Evolutionary conservation across 805 yeast species (phyloP).

Genomic region (Wickerhamomyces sydowiorum): DNA sequence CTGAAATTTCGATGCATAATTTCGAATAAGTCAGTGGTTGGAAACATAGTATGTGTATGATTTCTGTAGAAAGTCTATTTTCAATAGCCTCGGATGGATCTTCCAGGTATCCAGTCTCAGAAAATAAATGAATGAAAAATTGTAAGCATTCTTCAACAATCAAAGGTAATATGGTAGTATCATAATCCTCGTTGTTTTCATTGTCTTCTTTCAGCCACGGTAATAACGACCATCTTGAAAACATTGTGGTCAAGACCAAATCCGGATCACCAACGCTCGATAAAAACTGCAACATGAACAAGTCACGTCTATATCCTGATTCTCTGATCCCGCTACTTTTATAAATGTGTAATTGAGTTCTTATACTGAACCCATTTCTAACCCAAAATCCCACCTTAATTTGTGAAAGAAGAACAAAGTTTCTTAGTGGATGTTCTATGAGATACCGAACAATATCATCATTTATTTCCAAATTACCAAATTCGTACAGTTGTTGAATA

Average conservation of each 20-base stretch:
- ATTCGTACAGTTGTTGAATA: conserved; percentile 2
- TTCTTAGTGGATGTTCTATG: conserved; percentile 73
- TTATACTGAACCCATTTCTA: conserved; percentile 79
- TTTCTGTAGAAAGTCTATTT: conserved; percentile 54
- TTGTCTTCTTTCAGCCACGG: conserved; percentile 46
- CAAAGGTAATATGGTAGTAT: conserved; percentile 39
- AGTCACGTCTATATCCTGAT: conserved; percentile 73
- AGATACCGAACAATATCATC: conserved; percentile 24
- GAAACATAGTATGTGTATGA: conserved; percentile 81
- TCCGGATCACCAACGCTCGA: conserved; percentile 54
- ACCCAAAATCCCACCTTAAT: conserved; percentile 92
- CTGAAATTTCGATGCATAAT: conserved; percentile 65
- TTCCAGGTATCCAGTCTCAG: conserved; percentile 58
- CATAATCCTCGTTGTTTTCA: conserved; percentile 36
- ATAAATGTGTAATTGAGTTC: conserved; percentile 76
- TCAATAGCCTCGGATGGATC: conserved; percentile 45
- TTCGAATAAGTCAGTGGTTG: conserved; percentile 68
- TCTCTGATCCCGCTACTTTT: conserved; percentile 76
- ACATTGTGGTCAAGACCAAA: conserved; percentile 47
- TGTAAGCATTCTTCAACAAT: conserved; percentile 79
- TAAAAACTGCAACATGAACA: conserved; percentile 60
- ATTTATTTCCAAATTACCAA: conserved; percentile 6
- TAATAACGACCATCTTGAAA: conserved; percentile 65
- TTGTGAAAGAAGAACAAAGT: conserved; percentile 74
- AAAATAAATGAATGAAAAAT: conserved; percentile 58